Base-by-base conservation (phyloP, 805 yeast species). In the Lipomyces sp. region DNA sequence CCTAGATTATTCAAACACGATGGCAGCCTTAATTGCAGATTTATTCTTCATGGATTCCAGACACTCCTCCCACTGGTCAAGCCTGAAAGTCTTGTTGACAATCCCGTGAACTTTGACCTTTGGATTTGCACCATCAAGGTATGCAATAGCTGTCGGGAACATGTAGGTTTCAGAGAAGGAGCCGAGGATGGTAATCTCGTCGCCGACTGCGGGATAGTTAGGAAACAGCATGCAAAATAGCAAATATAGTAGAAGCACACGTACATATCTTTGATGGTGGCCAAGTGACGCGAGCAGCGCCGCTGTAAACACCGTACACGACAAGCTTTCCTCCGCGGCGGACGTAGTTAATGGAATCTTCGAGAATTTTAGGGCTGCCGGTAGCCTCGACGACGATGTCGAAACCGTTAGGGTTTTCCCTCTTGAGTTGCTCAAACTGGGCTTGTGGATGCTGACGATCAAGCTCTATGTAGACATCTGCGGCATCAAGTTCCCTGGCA, bases 41-140 rank as follows among this genome's bases (percentile, higher is more conserved):
- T 66, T 67, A 62, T 67, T 67, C n/a, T 64, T 51, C 34, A 66
- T 59, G 2, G 71, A 55, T 50, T 67, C 70, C 5, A 67, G 60
- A 32, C 70, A 65, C 48, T 66, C 71, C 35, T 67, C 70, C 71
- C 70, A 67, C 58, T 67, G 71, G 50, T 67, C 71, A 15, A 67
- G 70, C 37, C 33, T 59, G 58, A 59, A 67, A 3, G 70, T 62
- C 65, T 66, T 66, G 64, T 66, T 67, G 60, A 62, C 66, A 18
- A 66, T 67, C 5, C 71, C 71, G 34, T 53, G 29, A 13, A 67
- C 71, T 29, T 66, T 62, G 30, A 67, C 71, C 59, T 67, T 67
- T 13, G 68, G 68, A n/a, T 64, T 60, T 10, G 61, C 63, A 4
- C 71, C 71, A 48, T 67, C 71, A 5, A 67, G 64, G 45, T 67